Evolutionary conservation across 495 filamentous ascomycete species (phyloP).

Genomic region (Aeminium ludgeri): DNA sequence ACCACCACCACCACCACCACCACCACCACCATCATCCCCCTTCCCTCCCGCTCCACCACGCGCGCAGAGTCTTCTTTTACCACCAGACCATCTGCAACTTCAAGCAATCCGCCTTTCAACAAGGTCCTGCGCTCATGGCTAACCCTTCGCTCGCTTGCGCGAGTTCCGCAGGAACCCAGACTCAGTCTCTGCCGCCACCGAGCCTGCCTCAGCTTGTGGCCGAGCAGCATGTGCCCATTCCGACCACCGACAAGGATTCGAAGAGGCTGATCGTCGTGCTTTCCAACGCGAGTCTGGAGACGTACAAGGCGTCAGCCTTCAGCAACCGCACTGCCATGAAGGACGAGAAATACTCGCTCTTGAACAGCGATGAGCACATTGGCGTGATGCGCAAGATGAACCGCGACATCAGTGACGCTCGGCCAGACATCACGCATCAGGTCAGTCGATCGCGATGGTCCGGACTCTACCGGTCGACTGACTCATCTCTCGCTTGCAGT

Average conservation of each 20-base stretch:
- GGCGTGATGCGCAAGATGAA: slow-evolving; percentile 99
- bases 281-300: slow-evolving; percentile 92
- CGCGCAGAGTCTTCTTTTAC: background rate
- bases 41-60: slow-evolving; percentile 2
- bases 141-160: background rate
- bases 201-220: slow-evolving; percentile 78
- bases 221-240: slow-evolving; percentile 76
- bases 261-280: slow-evolving; percentile 88
- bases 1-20: background rate
- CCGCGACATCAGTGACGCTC: slow-evolving; percentile 90
- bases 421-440: slow-evolving; percentile 97
- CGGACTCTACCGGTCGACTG: slow-evolving; percentile 6
- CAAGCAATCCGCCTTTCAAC: slow-evolving; percentile 14
- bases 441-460: slow-evolving; percentile 32
- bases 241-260: slow-evolving; percentile 69
- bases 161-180: slow-evolving; percentile 25
- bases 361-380: slow-evolving; percentile 98
- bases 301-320: slow-evolving; percentile 64
- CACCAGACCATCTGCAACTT: background rate
- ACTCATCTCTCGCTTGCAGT: slow-evolving; percentile 38
- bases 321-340: slow-evolving; percentile 39
- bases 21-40: background rate
- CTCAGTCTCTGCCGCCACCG: slow-evolving; percentile 86
- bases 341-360: slow-evolving; percentile 86
- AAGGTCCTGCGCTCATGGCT: slow-evolving; percentile 11